phyloP scores from a whole-genome alignment of 371 early-diverging fungal species.

The Mucor circinelloides region DNA sequence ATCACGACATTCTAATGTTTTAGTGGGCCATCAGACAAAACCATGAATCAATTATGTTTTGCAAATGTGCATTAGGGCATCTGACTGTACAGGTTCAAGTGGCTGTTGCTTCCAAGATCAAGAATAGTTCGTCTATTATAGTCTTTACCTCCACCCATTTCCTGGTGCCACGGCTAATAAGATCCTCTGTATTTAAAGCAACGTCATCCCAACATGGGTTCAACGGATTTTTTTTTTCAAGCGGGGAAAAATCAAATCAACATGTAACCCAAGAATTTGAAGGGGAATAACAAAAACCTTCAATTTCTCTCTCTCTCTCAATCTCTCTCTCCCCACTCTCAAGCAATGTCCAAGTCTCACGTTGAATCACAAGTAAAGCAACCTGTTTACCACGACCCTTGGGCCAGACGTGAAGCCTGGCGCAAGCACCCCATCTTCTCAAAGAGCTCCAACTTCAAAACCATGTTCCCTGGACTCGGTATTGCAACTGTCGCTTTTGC shows the following conservation, averaged over 20 bases:
- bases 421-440: conserved; percentile 81
- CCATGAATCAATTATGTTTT: not conserved
- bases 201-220: conserved; percentile 4
- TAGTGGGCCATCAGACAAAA: not conserved
- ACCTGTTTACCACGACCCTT: conserved; percentile 70
- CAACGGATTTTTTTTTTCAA: not conserved
- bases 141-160: not conserved
- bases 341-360: conserved; percentile 36
- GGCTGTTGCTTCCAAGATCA: not conserved
- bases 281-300: not conserved
- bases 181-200: not conserved
- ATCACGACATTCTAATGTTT: not conserved
- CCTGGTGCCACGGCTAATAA: not conserved
- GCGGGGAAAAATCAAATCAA: not conserved
- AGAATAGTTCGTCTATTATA: not conserved
- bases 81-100: not conserved
- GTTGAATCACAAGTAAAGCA: conserved; percentile 41
- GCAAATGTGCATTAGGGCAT: not conserved
- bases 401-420: conserved; percentile 89
- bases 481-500: conserved; percentile 82
- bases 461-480: conserved; percentile 85
- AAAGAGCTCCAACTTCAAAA: conserved; percentile 56
- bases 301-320: not conserved
- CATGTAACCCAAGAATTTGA: not conserved
- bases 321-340: conserved; percentile 9